A percentile compares a stretch with the other conserved stretches of the same genome.
Conservation (phyloP, 1,284 basidiomycete genomes). For the Sanghuangporus sanghuang region DNA sequence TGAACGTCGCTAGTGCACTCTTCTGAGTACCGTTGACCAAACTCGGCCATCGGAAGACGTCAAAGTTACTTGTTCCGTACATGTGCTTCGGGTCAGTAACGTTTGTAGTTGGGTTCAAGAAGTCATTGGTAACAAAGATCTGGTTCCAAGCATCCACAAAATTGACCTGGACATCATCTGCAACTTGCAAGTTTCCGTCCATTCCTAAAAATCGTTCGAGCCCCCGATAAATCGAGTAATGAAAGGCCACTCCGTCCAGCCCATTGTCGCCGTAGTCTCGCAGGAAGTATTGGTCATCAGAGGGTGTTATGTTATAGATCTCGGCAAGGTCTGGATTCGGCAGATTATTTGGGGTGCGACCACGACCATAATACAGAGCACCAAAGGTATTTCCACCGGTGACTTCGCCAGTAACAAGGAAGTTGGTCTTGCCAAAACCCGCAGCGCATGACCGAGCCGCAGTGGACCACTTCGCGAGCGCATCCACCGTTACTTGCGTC, state of each 20-base stretch:
- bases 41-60: constrained; percentile 89
- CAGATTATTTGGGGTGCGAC: constrained; percentile 67
- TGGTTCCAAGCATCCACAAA: constrained; percentile 86
- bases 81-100: constrained; percentile 78
- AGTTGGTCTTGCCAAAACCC: constrained; percentile 73
- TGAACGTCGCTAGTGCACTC: constrained; percentile 71
- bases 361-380: constrained; percentile 81
- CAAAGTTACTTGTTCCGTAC: constrained; percentile 89
- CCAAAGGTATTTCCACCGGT: constrained; percentile 93
- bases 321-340: constrained; percentile 57
- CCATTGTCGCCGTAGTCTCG: constrained; percentile 56
- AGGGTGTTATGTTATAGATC: constrained; percentile 60
- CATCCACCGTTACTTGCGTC: constrained; percentile 83
- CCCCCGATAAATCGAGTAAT: constrained; percentile 87
- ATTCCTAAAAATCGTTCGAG: constrained; percentile 83
- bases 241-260: constrained; percentile 81
- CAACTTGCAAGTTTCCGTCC: constrained; percentile 88
- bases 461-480: constrained; percentile 70
- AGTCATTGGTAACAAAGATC: constrained; percentile 84
- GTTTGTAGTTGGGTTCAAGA: constrained; percentile 68
- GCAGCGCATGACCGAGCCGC: constrained; percentile 70
- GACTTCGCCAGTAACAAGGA: constrained; percentile 87
- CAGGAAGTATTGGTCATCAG: constrained; percentile 71
- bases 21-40: constrained; percentile 77
- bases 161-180: constrained; percentile 76